Evolutionary conservation across 768 basidiomycete species (phyloP), one percentile per base, ranked within the genome.

Genomic region (Hydnomerulius pinastri): DNA sequence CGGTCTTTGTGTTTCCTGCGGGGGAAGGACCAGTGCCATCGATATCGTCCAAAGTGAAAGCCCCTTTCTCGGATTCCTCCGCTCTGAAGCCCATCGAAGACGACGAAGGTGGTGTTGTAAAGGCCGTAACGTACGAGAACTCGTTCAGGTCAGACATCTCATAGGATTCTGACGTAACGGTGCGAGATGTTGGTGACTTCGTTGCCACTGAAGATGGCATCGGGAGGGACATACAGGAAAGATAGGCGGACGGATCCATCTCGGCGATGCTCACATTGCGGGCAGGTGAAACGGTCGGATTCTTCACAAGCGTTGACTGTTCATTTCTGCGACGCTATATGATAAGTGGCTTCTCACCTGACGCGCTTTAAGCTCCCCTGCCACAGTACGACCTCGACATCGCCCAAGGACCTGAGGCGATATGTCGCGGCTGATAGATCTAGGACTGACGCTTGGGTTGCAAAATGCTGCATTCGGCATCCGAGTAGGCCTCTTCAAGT

Each of bases 91-190:
- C 47, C 5, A 43, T 48, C 6, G 61, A 63, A 54, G 63, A 63
- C 13, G 63, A 63, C 21, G 64, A 61, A 44, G 65, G 56, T 46
- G 58, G 65, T 48, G 67, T 69, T 21, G 66, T 65, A 30, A 63
- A 63, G 11, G 63, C 66, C 10, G 65, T 67, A 28, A 65, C 25
- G 40, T 67, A 63, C 24, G 68, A 69, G 61, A 63, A 61, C 55
- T 65, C 65, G 52, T 62, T 53, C 51, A 67, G 35, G 41, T 69
- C 65, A 15, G 57, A 63, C 30, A 54, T 51, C 11, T 49, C 46
- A 7, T 28, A 36, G 42, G 53, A 58, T 24, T 52, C 41, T 23
- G 53, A 33, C 11, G 54, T 54, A 28, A 36, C 49, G 12, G 53
- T 48, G 11, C 50, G 43, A 48, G 21, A 41, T 28, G 44, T 48